These are phyloP conservation scores for Umbelopsis sp. DNA, from an alignment of 192 early-diverging fungal species.

Conservation along the genomic window DNA sequence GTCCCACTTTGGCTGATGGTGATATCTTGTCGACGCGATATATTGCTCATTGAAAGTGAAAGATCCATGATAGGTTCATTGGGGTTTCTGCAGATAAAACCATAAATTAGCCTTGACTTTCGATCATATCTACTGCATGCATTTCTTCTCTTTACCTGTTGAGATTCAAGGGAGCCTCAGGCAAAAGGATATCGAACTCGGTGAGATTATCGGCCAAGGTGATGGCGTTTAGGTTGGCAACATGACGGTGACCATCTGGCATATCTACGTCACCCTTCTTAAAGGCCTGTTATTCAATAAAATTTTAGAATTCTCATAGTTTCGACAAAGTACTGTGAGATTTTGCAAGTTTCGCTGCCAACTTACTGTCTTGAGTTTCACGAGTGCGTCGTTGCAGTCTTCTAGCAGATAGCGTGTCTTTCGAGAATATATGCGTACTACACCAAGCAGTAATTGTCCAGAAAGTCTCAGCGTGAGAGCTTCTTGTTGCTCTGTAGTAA, in stretches of 20 bases:
- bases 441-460: conserved; percentile 95
- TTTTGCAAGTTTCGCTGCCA: background rate
- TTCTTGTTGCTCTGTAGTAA: conserved; percentile 77
- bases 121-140: background rate
- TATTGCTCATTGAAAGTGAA: conserved; percentile 42
- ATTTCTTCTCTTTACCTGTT: background rate
- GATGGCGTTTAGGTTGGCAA: conserved; percentile 79
- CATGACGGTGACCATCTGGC: conserved; percentile 64
- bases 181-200: conserved; percentile 91
- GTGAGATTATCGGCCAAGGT: conserved; percentile 86
- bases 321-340: background rate
- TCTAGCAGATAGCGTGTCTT: conserved; percentile 97
- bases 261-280: conserved; percentile 84
- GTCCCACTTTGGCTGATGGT: conserved; percentile 50
- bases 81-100: background rate
- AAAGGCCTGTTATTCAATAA: conserved; percentile 62
- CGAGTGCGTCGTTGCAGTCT: conserved; percentile 94
- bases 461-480: conserved; percentile 94
- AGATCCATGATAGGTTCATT: conserved; percentile 22
- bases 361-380: conserved; percentile 92
- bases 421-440: conserved; percentile 92
- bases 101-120: background rate
- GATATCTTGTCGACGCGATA: conserved; percentile 72
- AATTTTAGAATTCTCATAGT: background rate
- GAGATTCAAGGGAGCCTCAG: conserved; percentile 61